Percentiles rank a stretch among this genome's conserved stretches.
These are phyloP conservation scores for Cyberlindnera maclurae DNA, from an alignment of 805 yeast species.

Conservation along the genomic window DNA sequence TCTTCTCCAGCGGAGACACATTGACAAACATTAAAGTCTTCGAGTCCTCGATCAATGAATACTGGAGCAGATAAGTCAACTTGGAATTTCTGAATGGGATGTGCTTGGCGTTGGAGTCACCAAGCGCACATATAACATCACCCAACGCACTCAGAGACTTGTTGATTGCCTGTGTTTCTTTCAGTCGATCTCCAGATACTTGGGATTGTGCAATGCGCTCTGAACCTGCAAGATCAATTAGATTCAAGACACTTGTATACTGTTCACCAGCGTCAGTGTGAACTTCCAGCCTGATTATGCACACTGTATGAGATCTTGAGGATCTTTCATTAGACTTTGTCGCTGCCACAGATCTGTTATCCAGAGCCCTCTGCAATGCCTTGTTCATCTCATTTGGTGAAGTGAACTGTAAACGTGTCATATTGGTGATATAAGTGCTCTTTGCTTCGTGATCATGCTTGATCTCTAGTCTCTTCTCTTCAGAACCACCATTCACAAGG, in stretches of 20 bases:
- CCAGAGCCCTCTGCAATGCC: conserved; percentile 47
- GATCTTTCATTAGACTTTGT: conserved; percentile 79
- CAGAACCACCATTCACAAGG: conserved; percentile 34
- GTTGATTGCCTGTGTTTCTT: conserved; percentile 86
- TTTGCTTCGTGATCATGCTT: conserved; percentile 52
- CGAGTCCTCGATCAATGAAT: conserved; percentile 77
- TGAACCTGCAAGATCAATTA: conserved; percentile 92
- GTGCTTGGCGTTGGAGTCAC: conserved; percentile 45
- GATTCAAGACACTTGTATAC: conserved; percentile 57
- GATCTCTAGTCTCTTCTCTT: conserved; percentile 49
- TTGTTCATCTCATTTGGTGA: conserved; percentile 41
- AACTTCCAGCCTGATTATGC: conserved; percentile 57
- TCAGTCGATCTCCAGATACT: conserved; percentile 70
- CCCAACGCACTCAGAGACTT: conserved; percentile 83
- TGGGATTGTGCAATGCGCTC: conserved; percentile 74
- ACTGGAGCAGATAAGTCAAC: conserved; percentile 76
- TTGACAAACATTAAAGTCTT: conserved; percentile 93
- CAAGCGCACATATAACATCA: conserved; percentile 76
- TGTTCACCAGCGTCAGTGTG: conserved; percentile 42
- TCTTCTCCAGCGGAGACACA: conserved; percentile 57
- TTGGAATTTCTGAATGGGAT: conserved; percentile 94
- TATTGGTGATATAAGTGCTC: conserved; percentile 56
- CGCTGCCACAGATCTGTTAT: conserved; percentile 68
- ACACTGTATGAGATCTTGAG: conserved; percentile 87
- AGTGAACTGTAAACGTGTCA: conserved; percentile 41